Evolutionary conservation across 2,329 filamentous ascomycete species (phyloP).

Genomic region (Neopestalotiopsis sp.): DNA sequence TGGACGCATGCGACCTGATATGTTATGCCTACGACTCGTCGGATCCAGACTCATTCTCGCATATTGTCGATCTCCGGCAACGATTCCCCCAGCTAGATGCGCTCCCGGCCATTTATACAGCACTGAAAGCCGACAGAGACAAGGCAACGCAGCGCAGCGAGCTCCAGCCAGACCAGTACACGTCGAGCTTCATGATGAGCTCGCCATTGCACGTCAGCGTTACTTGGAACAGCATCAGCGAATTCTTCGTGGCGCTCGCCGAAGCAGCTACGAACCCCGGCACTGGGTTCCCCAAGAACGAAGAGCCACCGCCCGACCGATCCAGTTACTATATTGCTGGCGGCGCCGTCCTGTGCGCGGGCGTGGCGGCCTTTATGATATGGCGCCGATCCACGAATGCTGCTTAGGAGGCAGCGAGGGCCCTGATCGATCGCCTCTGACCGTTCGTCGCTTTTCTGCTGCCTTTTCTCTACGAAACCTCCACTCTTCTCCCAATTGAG

Average conservation of each 20-base stretch:
- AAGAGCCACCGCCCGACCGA: conserved; percentile 84
- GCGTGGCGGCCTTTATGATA: conserved; percentile 68
- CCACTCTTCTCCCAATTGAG: neutral
- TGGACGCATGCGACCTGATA: conserved; percentile 91
- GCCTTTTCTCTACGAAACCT: neutral
- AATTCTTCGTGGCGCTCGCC: conserved; percentile 90
- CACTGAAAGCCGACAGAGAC: conserved; percentile 92
- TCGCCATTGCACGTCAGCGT: conserved; percentile 93
- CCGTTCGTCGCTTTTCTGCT: conserved; percentile 4
- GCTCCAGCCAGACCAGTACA: conserved; percentile 91
- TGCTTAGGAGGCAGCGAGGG: conserved; percentile 20
- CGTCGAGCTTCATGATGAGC: conserved; percentile 82
- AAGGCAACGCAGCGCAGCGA: conserved; percentile 96
- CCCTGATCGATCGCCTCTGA: neutral
- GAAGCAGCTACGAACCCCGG: conserved; percentile 91
- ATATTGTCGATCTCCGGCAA: conserved; percentile 81
- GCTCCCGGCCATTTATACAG: conserved; percentile 90
- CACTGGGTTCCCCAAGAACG: conserved; percentile 85
- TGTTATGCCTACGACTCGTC: conserved; percentile 98
- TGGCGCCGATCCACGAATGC: conserved; percentile 64
- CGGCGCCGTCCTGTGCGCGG: conserved; percentile 72
- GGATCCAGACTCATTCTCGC: conserved; percentile 92
- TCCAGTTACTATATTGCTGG: conserved; percentile 86
- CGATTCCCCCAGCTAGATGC: conserved; percentile 85
- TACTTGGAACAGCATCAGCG: conserved; percentile 91